Conservation (phyloP, 805 yeast genomes). For the Komagataella kurtzmanii region DNA sequence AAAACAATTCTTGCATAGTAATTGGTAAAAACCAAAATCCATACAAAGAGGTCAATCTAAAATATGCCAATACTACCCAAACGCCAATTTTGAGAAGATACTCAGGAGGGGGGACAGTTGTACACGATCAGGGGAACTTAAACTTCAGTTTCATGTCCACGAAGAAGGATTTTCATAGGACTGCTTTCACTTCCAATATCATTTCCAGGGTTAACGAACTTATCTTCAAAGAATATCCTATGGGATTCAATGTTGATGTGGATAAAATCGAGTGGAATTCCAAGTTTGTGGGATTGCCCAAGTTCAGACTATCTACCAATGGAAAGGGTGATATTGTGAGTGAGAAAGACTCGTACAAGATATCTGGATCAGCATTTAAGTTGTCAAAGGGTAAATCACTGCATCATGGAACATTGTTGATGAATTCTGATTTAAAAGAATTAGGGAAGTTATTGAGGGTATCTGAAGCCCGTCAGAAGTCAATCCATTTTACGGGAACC, state of each 20-base stretch:
- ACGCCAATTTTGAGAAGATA: slow-evolving; percentile 66
- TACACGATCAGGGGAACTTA: slow-evolving; percentile 82
- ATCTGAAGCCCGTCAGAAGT: slow-evolving; percentile 5
- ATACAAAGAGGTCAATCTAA: slow-evolving; percentile 71
- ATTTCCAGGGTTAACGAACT: slow-evolving; percentile 21
- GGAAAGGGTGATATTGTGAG: slow-evolving; percentile 71
- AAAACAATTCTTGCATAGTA: slow-evolving; percentile 77
- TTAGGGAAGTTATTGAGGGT: slow-evolving; percentile 44
- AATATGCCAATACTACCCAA: slow-evolving; percentile 29
- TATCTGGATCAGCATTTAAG: slow-evolving; percentile 91
- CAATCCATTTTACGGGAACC: slow-evolving; percentile 25
- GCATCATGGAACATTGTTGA: slow-evolving; percentile 94
- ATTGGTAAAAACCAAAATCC: slow-evolving; percentile 95
- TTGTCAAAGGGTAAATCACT: slow-evolving; percentile 70
- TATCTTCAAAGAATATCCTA: slow-evolving; percentile 5
- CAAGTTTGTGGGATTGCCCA: slow-evolving; percentile 6
- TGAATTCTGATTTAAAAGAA: slow-evolving; percentile 47
- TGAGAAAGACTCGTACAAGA: slow-evolving; percentile 30
- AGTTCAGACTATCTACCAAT: slow-evolving; percentile 33
- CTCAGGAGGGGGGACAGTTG: slow-evolving; percentile 96
- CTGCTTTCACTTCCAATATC: slow-evolving; percentile 36
- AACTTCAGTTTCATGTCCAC: slow-evolving; percentile 76
- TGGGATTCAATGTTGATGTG: neutral
- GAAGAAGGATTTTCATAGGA: slow-evolving; percentile 42
- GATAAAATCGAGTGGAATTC: neutral